Conservation (phyloP, 106 monocot genomes). For the Dendrobium nobile region DNA sequence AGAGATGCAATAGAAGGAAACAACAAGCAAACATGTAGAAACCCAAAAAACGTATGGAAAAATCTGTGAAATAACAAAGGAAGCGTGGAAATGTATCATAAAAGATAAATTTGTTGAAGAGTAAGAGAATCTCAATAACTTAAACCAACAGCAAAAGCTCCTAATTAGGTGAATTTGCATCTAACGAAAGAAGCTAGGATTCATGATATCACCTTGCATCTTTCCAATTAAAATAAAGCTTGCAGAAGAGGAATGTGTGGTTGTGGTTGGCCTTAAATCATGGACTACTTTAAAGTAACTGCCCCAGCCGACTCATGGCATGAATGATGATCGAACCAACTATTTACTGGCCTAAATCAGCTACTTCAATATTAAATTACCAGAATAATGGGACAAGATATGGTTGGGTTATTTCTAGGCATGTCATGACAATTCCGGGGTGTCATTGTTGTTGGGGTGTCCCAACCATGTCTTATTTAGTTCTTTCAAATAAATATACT, state of each 20-base stretch:
- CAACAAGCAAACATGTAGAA: no score
- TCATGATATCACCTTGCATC: neutral
- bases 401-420: neutral
- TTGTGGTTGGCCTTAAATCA: neutral
- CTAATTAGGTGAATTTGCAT: neutral
- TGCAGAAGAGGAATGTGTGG: neutral
- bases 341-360: neutral
- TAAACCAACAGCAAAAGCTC: neutral
- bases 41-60: no score
- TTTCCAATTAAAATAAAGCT: neutral
- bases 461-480: no score
- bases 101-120: no score
- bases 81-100: no score
- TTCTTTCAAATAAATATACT: no score
- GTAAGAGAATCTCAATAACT: no score
- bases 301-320: neutral
- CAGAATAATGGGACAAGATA: neutral
- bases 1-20: no score
- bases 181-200: neutral
- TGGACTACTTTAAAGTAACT: neutral
- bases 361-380: neutral
- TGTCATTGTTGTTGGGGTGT: neutral
- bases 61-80: no score
- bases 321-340: neutral
- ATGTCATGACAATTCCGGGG: neutral